Percentiles rank a stretch among this genome's conserved stretches.
Evolutionary conservation across 2,329 filamentous ascomycete genomes (phyloP).

Genomic region (Calonectria hawksworthii): DNA sequence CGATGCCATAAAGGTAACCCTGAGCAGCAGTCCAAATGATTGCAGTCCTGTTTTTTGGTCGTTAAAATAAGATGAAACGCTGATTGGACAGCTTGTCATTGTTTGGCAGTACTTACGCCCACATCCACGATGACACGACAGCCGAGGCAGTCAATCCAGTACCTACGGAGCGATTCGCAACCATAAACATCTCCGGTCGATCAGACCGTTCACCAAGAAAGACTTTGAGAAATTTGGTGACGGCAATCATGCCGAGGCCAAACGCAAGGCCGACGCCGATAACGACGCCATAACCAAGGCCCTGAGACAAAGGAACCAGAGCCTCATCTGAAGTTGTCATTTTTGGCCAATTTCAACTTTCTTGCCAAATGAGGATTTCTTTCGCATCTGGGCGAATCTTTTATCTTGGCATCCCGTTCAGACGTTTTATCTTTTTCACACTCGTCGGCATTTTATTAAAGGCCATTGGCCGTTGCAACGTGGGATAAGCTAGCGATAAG

Average conservation of each 20-base stretch:
- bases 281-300: conserved; percentile 26
- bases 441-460: background rate
- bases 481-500: background rate
- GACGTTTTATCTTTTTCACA: background rate
- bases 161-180: conserved; percentile 24
- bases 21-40: conserved; percentile 28
- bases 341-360: background rate
- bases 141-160: conserved; percentile 25
- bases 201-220: conserved; percentile 25
- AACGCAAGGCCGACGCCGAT: conserved; percentile 28
- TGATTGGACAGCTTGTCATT: background rate
- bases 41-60: no score
- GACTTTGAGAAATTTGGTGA: conserved; percentile 20
- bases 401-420: background rate
- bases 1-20: conserved; percentile 23
- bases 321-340: conserved; percentile 18
- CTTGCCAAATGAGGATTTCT: background rate
- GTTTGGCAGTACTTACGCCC: conserved; percentile 12
- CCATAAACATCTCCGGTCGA: conserved; percentile 26
- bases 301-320: conserved; percentile 21
- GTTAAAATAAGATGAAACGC: no score
- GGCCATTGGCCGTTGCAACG: background rate
- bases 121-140: conserved; percentile 24
- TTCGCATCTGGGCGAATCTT: background rate
- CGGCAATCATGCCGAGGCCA: conserved; percentile 23